Conservation (phyloP, 2,329 filamentous ascomycete species). For the Neurospora sp. region DNA sequence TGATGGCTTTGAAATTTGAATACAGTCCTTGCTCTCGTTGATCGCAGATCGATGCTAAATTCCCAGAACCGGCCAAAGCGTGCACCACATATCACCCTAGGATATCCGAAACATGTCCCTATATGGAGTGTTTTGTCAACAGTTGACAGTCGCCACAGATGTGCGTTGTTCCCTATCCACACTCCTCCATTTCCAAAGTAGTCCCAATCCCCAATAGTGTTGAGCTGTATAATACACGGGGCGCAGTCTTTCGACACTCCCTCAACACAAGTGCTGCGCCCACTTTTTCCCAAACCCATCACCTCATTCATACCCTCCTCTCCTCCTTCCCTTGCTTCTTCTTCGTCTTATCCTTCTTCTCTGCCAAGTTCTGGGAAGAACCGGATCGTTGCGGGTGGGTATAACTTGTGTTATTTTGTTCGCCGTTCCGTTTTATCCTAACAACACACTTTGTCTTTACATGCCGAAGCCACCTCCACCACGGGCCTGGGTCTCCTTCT, state of each 20-base stretch:
- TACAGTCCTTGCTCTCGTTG: neutral
- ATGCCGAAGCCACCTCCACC: constrained; percentile 36
- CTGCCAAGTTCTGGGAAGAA: neutral
- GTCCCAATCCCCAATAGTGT: neutral
- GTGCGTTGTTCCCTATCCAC: neutral
- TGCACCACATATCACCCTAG: neutral
- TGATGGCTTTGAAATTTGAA: neutral
- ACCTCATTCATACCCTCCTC: neutral
- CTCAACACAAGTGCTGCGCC: neutral
- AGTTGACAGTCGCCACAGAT: neutral
- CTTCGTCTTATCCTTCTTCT: neutral
- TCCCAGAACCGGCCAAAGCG: neutral
- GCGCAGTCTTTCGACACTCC: neutral
- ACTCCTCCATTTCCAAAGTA: neutral
- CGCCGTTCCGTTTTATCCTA: too few species aligned
- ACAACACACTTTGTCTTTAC: neutral
- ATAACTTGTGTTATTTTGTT: neutral
- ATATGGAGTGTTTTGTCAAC: neutral
- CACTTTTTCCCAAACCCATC: neutral
- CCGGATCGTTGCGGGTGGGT: neutral
- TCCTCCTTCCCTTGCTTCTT: neutral
- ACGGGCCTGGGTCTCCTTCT: constrained; percentile 67
- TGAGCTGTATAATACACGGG: neutral
- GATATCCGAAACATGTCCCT: neutral
- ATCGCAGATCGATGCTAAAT: neutral